Conservation (phyloP, 1,284 basidiomycete genomes). For the Cutaneotrichosporon sp. region DNA sequence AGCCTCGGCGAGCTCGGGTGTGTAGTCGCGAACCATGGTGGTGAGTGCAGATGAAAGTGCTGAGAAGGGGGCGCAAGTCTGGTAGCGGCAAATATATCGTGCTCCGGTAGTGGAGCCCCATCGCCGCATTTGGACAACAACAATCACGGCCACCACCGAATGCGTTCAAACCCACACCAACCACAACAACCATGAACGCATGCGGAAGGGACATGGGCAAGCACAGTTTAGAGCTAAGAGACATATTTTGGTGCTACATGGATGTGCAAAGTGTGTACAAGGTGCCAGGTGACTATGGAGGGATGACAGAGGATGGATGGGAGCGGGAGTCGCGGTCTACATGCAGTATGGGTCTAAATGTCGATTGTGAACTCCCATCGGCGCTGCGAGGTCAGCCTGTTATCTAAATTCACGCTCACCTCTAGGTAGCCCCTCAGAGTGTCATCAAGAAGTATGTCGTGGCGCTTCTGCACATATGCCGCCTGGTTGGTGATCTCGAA, state of each 20-base stretch:
- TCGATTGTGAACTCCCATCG: not conserved
- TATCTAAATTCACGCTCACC: not conserved
- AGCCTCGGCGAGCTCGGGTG: slow-evolving; percentile 2
- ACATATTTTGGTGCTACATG: too few species aligned
- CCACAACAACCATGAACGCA: too few species aligned
- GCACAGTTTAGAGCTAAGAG: too few species aligned
- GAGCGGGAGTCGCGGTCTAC: too few species aligned
- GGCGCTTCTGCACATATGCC: slow-evolving; percentile 93
- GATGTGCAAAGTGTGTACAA: too few species aligned
- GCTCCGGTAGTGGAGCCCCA: too few species aligned
- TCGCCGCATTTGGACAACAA: too few species aligned
- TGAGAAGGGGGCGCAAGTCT: not conserved
- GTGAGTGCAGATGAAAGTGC: not conserved
- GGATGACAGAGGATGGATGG: too few species aligned
- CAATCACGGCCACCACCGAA: too few species aligned
- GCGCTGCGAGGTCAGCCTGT: not conserved
- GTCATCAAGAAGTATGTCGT: slow-evolving; percentile 90
- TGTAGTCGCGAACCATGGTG: slow-evolving; percentile 10
- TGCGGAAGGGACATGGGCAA: too few species aligned
- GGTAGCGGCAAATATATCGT: not conserved
- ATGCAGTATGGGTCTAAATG: not conserved
- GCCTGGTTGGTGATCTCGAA: slow-evolving; percentile 93
- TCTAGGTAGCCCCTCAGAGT: slow-evolving; percentile 87
- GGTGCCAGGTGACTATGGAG: too few species aligned
- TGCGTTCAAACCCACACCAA: too few species aligned